Base-by-base conservation (phyloP, 345 rosid genomes). In the Barbarea vulgaris region DNA sequence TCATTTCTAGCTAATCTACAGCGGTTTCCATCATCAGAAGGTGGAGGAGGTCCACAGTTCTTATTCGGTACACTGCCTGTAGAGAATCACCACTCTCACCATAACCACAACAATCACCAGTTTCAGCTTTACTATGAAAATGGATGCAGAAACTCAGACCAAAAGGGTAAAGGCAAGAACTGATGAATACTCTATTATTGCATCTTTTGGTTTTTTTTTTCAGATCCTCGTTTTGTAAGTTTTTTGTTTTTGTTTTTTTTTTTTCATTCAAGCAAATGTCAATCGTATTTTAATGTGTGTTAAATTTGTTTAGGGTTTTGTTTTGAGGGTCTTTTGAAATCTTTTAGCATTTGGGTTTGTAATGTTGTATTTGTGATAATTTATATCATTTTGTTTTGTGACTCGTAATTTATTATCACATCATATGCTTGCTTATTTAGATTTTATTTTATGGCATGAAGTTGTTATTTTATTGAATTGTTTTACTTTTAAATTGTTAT, bases 81-180 rank as follows among this genome's bases (percentile, higher is more conserved):
- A 80, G 98, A 88, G 80, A 84, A 87, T 71, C 88, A 85, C 48
- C 84, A 87, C 19, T 1, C 50, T 4, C 50, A 44, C 79, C 80
- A 88, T 41, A 83, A 81, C 58, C 87, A 87, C 7, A 77, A 88
- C 33, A 87, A 82, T 62, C 93, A 89, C 17, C 97, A 90, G 83
- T 84, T 92, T 83, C 82, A 91, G 81, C 90, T 91, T 80, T 86
- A 79, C 88, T 85, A 90, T 70, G 88, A 89, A 31, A 89, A 91
- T 64, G 91, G 88, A 75, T 85, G 77, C 75, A 83, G 88, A 76
- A 88, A 83, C 55, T 85, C 93, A 27, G 87, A 89, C 80, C 92
- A 86, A 27, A 91, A 91, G 81, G 97, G 90, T 64, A 94, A 94
- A 87, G 87, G 85, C 70, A 90, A 86, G 84, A 90, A 83, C 88